Conservation (phyloP, 805 yeast genomes). For the Hemisphaericaspora nanyangensis region DNA sequence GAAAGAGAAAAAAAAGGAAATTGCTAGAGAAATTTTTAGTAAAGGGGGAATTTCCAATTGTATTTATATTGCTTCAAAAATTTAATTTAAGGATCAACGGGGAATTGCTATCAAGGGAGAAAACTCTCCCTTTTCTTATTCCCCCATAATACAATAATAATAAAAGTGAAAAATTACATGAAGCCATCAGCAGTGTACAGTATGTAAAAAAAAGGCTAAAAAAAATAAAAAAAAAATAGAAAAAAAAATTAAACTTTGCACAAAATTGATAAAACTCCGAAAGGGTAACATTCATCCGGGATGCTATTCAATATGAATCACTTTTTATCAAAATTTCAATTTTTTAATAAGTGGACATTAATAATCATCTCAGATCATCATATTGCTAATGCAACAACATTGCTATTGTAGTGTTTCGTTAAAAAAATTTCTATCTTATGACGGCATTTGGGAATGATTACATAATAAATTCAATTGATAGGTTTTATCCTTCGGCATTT, state of each 20-base stretch:
- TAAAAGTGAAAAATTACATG: neutral
- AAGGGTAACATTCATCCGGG: slow-evolving; percentile 6
- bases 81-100: neutral
- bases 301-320: neutral
- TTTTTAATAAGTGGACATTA: neutral
- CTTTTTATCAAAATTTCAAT: neutral
- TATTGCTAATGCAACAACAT: too few relatives aligned
- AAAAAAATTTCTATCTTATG: too few relatives aligned
- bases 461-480: too few relatives aligned
- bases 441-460: too few relatives aligned
- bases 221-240: neutral
- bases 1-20: slow-evolving; percentile 1
- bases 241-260: neutral
- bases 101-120: neutral
- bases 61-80: neutral
- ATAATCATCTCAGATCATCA: too few relatives aligned
- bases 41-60: neutral
- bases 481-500: too few relatives aligned
- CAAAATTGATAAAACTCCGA: neutral
- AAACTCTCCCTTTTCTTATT: neutral
- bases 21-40: neutral
- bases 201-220: neutral
- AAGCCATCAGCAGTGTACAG: neutral
- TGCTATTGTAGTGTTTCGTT: too few relatives aligned
- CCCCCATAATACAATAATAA: too few relatives aligned